Base-by-base conservation (phyloP, 2,329 filamentous ascomycete genomes). In the Aspergillus ruber region DNA sequence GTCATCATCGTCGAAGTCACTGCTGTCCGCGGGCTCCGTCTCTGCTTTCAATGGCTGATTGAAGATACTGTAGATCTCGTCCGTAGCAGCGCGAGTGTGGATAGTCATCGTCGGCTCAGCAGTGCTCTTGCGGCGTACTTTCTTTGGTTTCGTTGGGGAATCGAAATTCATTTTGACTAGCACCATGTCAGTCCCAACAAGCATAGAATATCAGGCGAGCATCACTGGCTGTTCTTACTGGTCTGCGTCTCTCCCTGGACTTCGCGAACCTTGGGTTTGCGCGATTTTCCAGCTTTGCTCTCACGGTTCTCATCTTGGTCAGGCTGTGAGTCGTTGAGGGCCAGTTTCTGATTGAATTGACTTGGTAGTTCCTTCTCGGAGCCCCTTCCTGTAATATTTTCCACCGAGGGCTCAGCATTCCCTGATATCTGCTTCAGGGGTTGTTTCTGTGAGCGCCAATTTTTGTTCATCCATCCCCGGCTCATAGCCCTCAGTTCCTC, bases 1-100 rank as follows among this genome's bases (percentile, higher is more conserved):
- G 44, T 76, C 76, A 43, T 90, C 85, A 54, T 42, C 21, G 20
- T 42, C 40, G 17, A 86, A 77, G 25, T 81, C 80, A 48, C 76
- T 81, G 13, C 85, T 83, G 12, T 88, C 83, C 2, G 76, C 79
- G 45, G 69, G 64, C 27, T 71, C 70, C 2, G 72, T 59, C 47
- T 73, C 66, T 2, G 73, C 72, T 52, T 78, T 77, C 32, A 91
- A 67, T 1, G 93, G 91, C 49, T 93, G 87, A 61, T 93, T 97
- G 71, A 97, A 98, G 42, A 98, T 88, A 49, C 90, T 90, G 61
- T 97, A 97, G 45, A 98, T 96, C 58, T 98, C 93, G 58, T 97
- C 90, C 52, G 91, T 96, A 4, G 93, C 93, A 55, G 93, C 91
- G 58, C 82, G 88, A 10, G 93, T 98, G 63, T 97, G 90, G 55